Conservation (phyloP, 164 flowering plant species). For the Echeveria elegans region DNA sequence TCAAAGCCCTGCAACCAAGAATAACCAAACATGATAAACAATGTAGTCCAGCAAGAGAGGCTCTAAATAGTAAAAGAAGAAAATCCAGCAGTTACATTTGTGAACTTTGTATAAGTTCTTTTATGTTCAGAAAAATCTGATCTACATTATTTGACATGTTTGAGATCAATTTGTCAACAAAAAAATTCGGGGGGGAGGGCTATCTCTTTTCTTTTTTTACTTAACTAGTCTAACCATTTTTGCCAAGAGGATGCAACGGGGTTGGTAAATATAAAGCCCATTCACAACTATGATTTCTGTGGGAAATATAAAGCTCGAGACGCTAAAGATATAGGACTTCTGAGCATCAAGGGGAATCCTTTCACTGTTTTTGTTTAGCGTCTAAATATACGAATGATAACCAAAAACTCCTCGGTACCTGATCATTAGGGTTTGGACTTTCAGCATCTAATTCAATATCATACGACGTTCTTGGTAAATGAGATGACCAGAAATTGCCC, state of each 20-base stretch:
- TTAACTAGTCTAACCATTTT: no score
- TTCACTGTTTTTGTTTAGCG: background rate
- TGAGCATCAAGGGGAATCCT: background rate
- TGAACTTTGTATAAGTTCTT: background rate
- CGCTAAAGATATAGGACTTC: background rate
- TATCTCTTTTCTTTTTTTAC: no score
- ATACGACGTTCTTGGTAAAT: conserved; percentile 79
- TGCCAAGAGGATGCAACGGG: no score
- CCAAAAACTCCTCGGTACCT: conserved; percentile 25
- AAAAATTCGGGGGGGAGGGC: no score
- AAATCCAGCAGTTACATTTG: background rate
- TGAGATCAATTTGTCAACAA: no score
- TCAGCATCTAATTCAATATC: conserved; percentile 77
- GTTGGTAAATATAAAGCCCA: background rate
- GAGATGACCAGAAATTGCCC: conserved; percentile 94
- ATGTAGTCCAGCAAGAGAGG: background rate
- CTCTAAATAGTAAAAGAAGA: background rate
- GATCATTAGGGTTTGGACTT: conserved; percentile 81
- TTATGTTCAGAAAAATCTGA: no score
- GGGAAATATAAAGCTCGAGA: no score
- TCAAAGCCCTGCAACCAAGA: conserved; percentile 73
- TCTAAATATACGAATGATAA: background rate
- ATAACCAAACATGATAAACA: background rate
- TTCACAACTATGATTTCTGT: background rate
- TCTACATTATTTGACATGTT: background rate